These are phyloP conservation scores for Mortierella sp. DNA, from an alignment of 371 early-diverging fungal genomes.

Conservation along the genomic window DNA sequence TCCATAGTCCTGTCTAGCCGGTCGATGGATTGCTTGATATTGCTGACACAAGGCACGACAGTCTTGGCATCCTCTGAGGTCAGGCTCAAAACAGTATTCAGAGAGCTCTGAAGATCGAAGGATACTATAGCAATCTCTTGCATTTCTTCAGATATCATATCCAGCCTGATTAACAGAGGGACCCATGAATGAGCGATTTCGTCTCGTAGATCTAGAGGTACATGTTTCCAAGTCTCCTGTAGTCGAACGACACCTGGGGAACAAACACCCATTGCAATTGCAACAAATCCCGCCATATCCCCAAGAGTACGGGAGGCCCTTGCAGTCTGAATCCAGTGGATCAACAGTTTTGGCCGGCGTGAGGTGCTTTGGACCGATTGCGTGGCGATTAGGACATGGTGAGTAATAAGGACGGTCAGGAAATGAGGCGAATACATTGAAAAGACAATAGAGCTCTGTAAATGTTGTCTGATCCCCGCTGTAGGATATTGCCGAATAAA, in stretches of 20 bases:
- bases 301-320: slow-evolving; percentile 62
- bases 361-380: slow-evolving; percentile 60
- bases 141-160: slow-evolving; percentile 35
- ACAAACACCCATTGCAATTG: slow-evolving; percentile 79
- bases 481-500: slow-evolving; percentile 47
- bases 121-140: slow-evolving; percentile 28
- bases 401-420: slow-evolving; percentile 73
- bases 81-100: slow-evolving; percentile 12
- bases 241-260: slow-evolving; percentile 77
- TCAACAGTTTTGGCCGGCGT: slow-evolving; percentile 67
- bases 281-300: slow-evolving; percentile 80
- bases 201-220: slow-evolving; percentile 60
- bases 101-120: slow-evolving; percentile 23
- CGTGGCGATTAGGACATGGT: slow-evolving; percentile 76
- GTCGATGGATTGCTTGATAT: slow-evolving; percentile 40
- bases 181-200: slow-evolving; percentile 69
- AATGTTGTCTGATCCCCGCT: slow-evolving; percentile 42
- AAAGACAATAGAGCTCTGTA: slow-evolving; percentile 61
- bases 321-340: slow-evolving; percentile 82
- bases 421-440: slow-evolving; percentile 75
- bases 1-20: slow-evolving; percentile 34
- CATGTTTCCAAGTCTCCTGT: slow-evolving; percentile 80
- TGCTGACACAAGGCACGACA: slow-evolving; percentile 30
- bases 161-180: slow-evolving; percentile 63
- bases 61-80: slow-evolving; percentile 1